Evolutionary conservation across 1,139 yeast genomes (phyloP), one percentile per base, ranked within the genome.

Genomic region (Meyerozyma elateridarum): DNA sequence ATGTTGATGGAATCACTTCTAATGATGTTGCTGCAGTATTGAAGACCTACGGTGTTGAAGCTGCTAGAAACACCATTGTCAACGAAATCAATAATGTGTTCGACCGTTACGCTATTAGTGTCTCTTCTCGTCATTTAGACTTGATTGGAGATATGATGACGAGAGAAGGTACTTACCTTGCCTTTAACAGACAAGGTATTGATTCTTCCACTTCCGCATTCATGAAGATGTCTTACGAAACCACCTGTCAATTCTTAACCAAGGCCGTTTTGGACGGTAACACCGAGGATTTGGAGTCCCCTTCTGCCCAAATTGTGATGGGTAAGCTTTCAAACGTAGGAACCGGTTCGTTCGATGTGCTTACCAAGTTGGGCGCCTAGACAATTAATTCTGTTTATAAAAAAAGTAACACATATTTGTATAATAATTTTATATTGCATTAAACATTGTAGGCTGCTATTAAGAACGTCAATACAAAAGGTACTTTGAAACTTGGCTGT

Each of bases 131-230:
- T 59, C 99, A 93, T 66, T 77, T 93, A 65, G 97, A 91, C 55
- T 76, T 93, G 57, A 83, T 93, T 61, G 98, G 95, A 42, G 99
- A 93, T 61, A 85, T 87, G 89, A 93, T 93, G 99, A 93, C 99
- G 4, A 79, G 98, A 59, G 97, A 91, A 64, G 99, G 99, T 51
- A 77, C 93, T 3, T 93, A 89, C 56, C 68, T 91, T 57, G 96
- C 99, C 17, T 93, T 93, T 70, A 89, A 88, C 64, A 83, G 99
- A 72, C 96, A 88, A 65, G 98, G 98, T 61, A 89, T 93, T 56
- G 97, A 91, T 56, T 75, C 95, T 2, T 79, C 93, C 15, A 88
- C 97, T 2, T 89, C 97, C 8, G 85, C 97, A 20, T 85, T 93
- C 68, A 82, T 88, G 91, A 93, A 93, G 72, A 93, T 93, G 99